Percentiles rank a stretch among this genome's conserved stretches.
Evolutionary conservation across 805 yeast species (phyloP).

Genomic region (Nakazawaea holstii): DNA sequence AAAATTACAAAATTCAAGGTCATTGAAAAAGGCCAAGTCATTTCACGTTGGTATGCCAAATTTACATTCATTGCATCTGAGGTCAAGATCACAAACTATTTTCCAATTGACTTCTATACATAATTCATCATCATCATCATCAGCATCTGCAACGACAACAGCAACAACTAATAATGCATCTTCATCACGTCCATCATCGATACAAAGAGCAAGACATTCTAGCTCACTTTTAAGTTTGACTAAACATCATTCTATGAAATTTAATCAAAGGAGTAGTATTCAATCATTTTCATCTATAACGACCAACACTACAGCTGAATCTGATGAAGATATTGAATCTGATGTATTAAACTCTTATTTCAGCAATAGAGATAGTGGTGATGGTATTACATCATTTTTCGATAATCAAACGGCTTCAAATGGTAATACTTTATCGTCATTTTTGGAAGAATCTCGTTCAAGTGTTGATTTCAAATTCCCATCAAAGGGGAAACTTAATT

Average conservation of each 20-base stretch:
- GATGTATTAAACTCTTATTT: not conserved
- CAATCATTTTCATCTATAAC: slow-evolving; percentile 1
- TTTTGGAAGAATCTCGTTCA: slow-evolving; percentile 1
- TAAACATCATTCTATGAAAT: slow-evolving; percentile 7
- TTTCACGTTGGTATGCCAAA: slow-evolving; percentile 18
- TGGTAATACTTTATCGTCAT: slow-evolving; percentile 5
- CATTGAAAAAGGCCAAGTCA: slow-evolving; percentile 31
- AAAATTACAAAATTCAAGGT: slow-evolving; percentile 13
- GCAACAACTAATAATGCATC: not conserved
- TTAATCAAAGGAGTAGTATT: not conserved
- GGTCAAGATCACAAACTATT: slow-evolving; percentile 10
- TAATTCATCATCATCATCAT: not conserved
- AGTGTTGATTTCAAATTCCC: slow-evolving; percentile 8
- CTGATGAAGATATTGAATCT: slow-evolving; percentile 5
- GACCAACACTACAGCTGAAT: not conserved
- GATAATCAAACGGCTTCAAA: slow-evolving; percentile 1
- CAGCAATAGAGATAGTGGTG: not conserved
- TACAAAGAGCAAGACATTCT: slow-evolving; percentile 8
- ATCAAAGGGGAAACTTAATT: not conserved
- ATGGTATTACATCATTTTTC: slow-evolving; percentile 5
- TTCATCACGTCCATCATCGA: not conserved
- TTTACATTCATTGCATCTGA: not conserved
- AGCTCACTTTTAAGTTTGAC: slow-evolving; percentile 4
- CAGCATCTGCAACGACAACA: not conserved
- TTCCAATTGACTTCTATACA: not conserved